Base-by-base conservation (phyloP, 306 rosid genomes). In the Senna siamea region DNA sequence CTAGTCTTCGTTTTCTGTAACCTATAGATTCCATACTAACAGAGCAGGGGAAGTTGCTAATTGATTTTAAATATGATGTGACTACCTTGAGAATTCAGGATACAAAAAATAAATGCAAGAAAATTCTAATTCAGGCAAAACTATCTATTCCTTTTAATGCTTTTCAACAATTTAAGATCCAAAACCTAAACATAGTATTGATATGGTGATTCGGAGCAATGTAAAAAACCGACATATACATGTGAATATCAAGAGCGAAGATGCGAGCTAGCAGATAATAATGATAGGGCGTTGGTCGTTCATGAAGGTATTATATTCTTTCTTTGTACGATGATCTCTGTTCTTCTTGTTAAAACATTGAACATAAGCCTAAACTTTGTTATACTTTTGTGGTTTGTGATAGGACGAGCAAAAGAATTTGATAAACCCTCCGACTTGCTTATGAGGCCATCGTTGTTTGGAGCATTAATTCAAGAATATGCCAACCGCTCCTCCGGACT, bases 121-220 rank as follows among this genome's bases (percentile, higher is more conserved):
- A 4, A 35, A 34, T 17, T 17, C 26, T 35, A 8, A 60, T 35
- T 35, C 47, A 35, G 34, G 12, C n/a, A 11, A 7, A 66, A n/a
- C 2, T 43, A 52, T 41, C 72, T 75, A 66, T 38, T 52, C 30
- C 65, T 35, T 51, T 30, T 2, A 9, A 38, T 0, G 18, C 10
- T 52, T 2, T 9, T 15, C 37, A 43, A 44, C 47, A 62, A 69
- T 11, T 17, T n/a, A 80, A 46, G 69, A 69, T 69, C 76, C 46
- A 60, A 41, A 9, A 5, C n/a, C 46, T 37, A 44, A 62, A 54
- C 61, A 68, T 1, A 59, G 28, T 44, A 52, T 53, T 26, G 9
- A 19, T 18, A 5, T 13, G 5, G 37, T 73, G 10, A 13, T 17
- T 46, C 35, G 6, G 28, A 44, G 15, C 9, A 57, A 72, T 44